Evolutionary conservation across 176 grass and related monocot genomes (phyloP), one percentile per base, ranked within the genome.

Genomic region (Puya raimondii): DNA sequence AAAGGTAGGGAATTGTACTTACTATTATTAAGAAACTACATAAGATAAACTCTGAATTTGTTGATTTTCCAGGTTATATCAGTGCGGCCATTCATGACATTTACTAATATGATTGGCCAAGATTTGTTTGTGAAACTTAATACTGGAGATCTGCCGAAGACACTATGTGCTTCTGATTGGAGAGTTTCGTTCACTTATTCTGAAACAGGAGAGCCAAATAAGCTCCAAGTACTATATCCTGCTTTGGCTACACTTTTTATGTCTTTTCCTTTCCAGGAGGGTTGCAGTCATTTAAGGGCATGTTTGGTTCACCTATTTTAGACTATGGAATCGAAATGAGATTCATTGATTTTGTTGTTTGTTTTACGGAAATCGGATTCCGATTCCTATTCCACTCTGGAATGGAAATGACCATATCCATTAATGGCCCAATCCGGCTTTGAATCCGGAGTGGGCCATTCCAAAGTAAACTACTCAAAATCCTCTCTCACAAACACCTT

Each of bases 71-170:
- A 97, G 93, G 88, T 85, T 84, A 90, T 97, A 77, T 82, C 67
- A 66, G 78, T 97, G 70, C 89, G 89, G 64, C 93, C 93, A 10
- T 97, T 87, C 72, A 90, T 85, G 50, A 90, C 89, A 81, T 97
- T 97, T 80, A 97, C 86, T n/a, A 97, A 97, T 77, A 92, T 82
- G 76, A 29, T 79, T 69, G 93, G 93, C 58, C 86, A 92, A 90
- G 84, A 97, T 80, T 27, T 92, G 51, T 83, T 79, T 58, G 75
- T 97, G 78, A 92, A 83, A 75, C 80, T 90, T 72, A 87, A 77
- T 76, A 51, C 71, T 84, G 77, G 50, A 72, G 93, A 92, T 78
- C 73, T 87, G 29, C 81, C 77, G 15, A 91, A 97, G 75, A 83
- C 79, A 22, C 58, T 97, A 68, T 72, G 80, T 79, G 77, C 81